Evolutionary conservation across 2,329 filamentous ascomycete species (phyloP), one percentile per base, ranked within the genome.

Genomic region (Nothophaeocryptopus gaeumannii): DNA sequence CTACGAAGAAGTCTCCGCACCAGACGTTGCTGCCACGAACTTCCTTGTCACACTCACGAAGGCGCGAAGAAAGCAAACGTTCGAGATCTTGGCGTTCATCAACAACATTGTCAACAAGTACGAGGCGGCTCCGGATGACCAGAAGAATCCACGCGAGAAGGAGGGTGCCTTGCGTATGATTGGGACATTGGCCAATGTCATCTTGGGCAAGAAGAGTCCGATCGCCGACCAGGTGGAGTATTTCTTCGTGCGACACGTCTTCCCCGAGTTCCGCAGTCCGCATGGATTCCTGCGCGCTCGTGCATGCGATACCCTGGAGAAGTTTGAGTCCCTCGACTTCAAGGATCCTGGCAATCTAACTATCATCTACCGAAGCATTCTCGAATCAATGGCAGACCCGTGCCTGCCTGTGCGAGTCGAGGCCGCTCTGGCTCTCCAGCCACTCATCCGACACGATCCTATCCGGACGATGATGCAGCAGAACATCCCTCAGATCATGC

Each of bases 401-500:
- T 89, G 89, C 54, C 81, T 99, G 26, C 93, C 93, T 2, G 93
- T 99, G 16, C 83, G 93, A 60, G 92, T 99, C 20, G 93, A 95
- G 60, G 93, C 93, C 13, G 89, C 93, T 8, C 81, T 99, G 51
- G 92, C 93, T 37, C 80, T 99, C 46, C 93, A 99, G 70, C 92
- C 93, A 36, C 81, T 99, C 35, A 99, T 99, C 66, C 82, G 93
- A 57, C 93, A 99, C 72, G 91, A 97, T 61, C 81, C 93, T 45
- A 96, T 99, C 65, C 86, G 91, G 50, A 86, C 84, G 35, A 93
- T 88, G 71, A 97, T 99, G 93, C 91, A 96, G 72, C 84, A 91
- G 65, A 96, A 91, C 69, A 99, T 99, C 59, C 91, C 93, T 12
- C 95, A 95, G 64, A 97, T 99, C 65, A 99, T 99, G 93, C 95